Percentiles rank a stretch among this genome's conserved stretches.
Evolutionary conservation across 1,284 basidiomycete genomes (phyloP).

Genomic region (Ceratobasidium sp.): DNA sequence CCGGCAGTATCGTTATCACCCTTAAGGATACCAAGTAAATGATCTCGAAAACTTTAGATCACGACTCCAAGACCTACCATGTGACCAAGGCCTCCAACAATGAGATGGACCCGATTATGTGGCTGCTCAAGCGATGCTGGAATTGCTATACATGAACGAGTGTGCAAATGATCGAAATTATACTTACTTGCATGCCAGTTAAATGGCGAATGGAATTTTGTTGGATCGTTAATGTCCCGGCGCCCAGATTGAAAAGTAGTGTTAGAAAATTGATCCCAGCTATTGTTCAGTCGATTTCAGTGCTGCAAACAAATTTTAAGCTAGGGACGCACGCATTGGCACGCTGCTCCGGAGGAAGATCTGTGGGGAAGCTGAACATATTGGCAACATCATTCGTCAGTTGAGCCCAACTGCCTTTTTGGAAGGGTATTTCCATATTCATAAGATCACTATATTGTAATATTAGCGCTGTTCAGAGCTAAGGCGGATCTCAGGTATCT

Average conservation of each 20-base stretch:
- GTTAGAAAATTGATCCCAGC: too few species aligned
- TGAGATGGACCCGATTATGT: constrained; percentile 32
- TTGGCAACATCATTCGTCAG: constrained; percentile 12
- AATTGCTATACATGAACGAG: neutral
- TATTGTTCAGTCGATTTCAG: constrained; percentile 30
- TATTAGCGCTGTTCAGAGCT: too few species aligned
- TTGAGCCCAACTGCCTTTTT: constrained; percentile 1
- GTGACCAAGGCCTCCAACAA: constrained; percentile 35
- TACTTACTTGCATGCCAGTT: neutral
- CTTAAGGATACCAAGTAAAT: neutral
- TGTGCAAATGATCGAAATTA: neutral
- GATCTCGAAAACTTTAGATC: neutral
- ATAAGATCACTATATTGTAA: too few species aligned
- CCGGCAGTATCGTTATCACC: constrained; percentile 7
- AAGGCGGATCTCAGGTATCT: too few species aligned
- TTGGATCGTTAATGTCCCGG: neutral
- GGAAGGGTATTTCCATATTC: neutral
- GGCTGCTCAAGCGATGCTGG: constrained; percentile 33
- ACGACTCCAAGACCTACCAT: constrained; percentile 1
- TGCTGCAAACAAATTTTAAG: too few species aligned
- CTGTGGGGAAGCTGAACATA: constrained; percentile 19
- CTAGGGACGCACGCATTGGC: constrained; percentile 1
- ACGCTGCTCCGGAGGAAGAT: neutral
- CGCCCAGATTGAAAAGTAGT: constrained; percentile 23
- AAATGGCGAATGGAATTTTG: neutral